Evolutionary conservation across 371 early-diverging fungal genomes (phyloP).

Genomic region (Haplosporangium sp.): DNA sequence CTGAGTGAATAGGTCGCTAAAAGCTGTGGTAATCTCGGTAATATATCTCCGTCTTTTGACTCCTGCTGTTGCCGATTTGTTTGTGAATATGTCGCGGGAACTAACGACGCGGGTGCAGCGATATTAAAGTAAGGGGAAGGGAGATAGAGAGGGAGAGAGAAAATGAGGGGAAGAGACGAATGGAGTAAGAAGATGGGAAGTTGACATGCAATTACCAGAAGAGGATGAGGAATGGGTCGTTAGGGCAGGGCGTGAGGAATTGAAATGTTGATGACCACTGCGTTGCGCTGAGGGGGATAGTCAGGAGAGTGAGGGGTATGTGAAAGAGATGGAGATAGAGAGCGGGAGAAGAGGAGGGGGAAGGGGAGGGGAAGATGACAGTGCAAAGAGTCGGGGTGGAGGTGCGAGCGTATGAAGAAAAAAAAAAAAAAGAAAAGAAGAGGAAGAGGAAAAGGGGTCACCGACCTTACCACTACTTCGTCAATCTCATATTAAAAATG

Average conservation of each 20-base stretch:
- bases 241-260: neutral
- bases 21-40: too few species aligned
- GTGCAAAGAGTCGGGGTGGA: neutral
- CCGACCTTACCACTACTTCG: neutral
- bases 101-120: neutral
- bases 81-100: too few species aligned
- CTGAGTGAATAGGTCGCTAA: too few species aligned
- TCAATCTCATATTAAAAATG: neutral
- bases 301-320: neutral
- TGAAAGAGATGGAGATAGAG: neutral
- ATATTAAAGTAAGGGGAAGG: neutral
- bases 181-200: neutral
- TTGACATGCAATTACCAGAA: neutral
- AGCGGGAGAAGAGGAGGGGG: neutral
- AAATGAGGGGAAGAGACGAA: constrained; percentile 2
- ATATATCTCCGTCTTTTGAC: too few species aligned
- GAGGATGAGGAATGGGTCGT: constrained; percentile 10
- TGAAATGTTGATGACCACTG: too few species aligned
- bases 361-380: neutral
- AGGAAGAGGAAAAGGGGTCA: neutral
- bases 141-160: constrained; percentile 5
- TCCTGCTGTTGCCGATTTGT: too few species aligned
- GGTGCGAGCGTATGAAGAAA: too few species aligned
- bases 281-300: too few species aligned
- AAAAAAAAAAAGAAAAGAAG: neutral